phyloP scores from a whole-genome alignment of 371 early-diverging fungal genomes.

The Mucor plumbeus region DNA sequence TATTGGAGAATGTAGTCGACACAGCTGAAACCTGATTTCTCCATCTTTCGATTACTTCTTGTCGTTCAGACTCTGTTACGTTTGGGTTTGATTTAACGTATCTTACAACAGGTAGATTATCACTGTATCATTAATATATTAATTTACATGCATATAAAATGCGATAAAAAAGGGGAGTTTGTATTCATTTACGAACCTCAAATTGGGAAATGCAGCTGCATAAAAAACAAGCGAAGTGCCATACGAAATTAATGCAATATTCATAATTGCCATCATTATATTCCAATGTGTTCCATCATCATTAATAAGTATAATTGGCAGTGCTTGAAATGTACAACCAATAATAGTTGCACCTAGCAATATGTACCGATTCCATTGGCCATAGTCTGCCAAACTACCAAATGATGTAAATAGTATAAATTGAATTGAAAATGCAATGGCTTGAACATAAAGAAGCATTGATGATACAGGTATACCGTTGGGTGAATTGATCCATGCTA shows the following conservation, averaged over 20 bases:
- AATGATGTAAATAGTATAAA: constrained; percentile 50
- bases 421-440: constrained; percentile 54
- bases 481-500: constrained; percentile 33
- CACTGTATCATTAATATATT: constrained; percentile 21
- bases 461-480: constrained; percentile 44
- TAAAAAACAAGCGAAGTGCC: constrained; percentile 55
- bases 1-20: constrained; percentile 47
- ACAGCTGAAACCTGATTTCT: constrained; percentile 51
- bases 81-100: constrained; percentile 35
- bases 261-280: constrained; percentile 51
- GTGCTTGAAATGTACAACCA: constrained; percentile 43
- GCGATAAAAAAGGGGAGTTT: not conserved
- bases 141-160: not conserved
- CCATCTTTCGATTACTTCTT: constrained; percentile 41
- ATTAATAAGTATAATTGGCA: constrained; percentile 42
- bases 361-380: constrained; percentile 50
- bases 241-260: constrained; percentile 49
- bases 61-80: constrained; percentile 27
- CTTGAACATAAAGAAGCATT: constrained; percentile 53
- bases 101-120: constrained; percentile 54
- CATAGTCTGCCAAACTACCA: constrained; percentile 54
- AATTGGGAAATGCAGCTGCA: constrained; percentile 54
- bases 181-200: constrained; percentile 28
- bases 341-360: constrained; percentile 46
- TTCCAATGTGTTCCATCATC: constrained; percentile 52